Conservation (phyloP, 345 rosid genomes). For the Conringia planisiliqua region DNA sequence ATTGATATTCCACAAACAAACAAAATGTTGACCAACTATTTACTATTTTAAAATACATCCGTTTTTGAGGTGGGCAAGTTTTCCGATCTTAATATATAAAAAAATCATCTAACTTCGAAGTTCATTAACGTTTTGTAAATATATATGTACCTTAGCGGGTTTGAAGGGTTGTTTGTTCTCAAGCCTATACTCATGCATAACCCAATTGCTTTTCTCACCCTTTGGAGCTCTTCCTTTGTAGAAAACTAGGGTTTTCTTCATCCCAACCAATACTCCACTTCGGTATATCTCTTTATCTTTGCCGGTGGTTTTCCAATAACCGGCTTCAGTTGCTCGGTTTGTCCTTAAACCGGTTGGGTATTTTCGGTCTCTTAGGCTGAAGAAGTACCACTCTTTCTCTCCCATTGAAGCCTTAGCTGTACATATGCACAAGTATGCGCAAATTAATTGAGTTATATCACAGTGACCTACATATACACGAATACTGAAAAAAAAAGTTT, state of each 20-base stretch:
- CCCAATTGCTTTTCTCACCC: slow-evolving; percentile 98
- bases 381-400: slow-evolving; percentile 97
- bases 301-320: slow-evolving; percentile 96
- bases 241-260: slow-evolving; percentile 98
- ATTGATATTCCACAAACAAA: not conserved
- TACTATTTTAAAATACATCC: not conserved
- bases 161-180: slow-evolving; percentile 66
- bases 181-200: slow-evolving; percentile 95
- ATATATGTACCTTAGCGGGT: slow-evolving; percentile 49
- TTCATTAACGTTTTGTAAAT: not conserved
- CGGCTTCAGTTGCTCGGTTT: slow-evolving; percentile 89
- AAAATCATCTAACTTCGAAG: not conserved
- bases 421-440: not conserved
- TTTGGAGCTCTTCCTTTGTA: slow-evolving; percentile 92
- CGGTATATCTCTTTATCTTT: slow-evolving; percentile 81
- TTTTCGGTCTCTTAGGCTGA: slow-evolving; percentile 77
- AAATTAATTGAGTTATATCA: not conserved
- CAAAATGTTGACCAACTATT: too few species aligned
- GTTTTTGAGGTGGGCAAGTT: not conserved
- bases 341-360: slow-evolving; percentile 97
- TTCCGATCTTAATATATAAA: too few species aligned
- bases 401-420: slow-evolving; percentile 95
- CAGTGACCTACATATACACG: not conserved
- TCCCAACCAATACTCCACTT: slow-evolving; percentile 64
- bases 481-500: too few species aligned